Evolutionary conservation across 108 stramenopile genomes (phyloP).

Genomic region (Nitzschia sp.): DNA sequence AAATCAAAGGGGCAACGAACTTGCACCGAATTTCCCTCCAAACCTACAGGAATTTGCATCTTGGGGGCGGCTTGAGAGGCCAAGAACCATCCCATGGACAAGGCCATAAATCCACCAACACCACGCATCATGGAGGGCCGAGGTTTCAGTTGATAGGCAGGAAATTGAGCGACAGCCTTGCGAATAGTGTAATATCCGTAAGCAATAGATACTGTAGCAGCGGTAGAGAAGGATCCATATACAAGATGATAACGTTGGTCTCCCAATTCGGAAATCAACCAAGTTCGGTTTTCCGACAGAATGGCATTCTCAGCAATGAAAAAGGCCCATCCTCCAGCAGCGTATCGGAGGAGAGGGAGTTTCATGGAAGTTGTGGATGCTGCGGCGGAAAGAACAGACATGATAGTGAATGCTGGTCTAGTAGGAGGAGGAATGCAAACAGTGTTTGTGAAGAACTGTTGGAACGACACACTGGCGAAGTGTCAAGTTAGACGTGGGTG

Average conservation of each 20-base stretch:
- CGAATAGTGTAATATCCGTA: slow-evolving; percentile 67
- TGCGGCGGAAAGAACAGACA: neutral
- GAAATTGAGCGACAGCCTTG: slow-evolving; percentile 27
- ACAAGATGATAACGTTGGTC: slow-evolving; percentile 72
- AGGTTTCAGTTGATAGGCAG: slow-evolving; percentile 10
- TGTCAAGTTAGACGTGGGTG: neutral
- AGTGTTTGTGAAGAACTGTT: neutral
- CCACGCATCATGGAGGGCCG: slow-evolving; percentile 21
- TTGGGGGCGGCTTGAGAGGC: slow-evolving; percentile 75
- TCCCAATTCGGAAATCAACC: slow-evolving; percentile 60
- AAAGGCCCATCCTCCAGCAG: slow-evolving; percentile 73
- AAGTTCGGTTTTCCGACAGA: slow-evolving; percentile 86
- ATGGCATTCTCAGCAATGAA: slow-evolving; percentile 85
- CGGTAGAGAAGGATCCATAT: slow-evolving; percentile 78
- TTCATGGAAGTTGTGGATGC: neutral
- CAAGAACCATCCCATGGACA: slow-evolving; percentile 67
- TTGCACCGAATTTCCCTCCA: slow-evolving; percentile 43
- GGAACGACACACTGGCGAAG: slow-evolving; percentile 2
- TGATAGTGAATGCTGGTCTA: neutral
- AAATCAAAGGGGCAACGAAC: slow-evolving; percentile 93
- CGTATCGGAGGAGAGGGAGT: slow-evolving; percentile 56
- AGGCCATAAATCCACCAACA: slow-evolving; percentile 34
- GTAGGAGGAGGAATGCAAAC: neutral
- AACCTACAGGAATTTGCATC: slow-evolving; percentile 77
- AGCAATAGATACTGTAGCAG: slow-evolving; percentile 71